These are phyloP conservation scores for Clausena lansium DNA, from an alignment of 345 rosid genomes.

Conservation along the genomic window DNA sequence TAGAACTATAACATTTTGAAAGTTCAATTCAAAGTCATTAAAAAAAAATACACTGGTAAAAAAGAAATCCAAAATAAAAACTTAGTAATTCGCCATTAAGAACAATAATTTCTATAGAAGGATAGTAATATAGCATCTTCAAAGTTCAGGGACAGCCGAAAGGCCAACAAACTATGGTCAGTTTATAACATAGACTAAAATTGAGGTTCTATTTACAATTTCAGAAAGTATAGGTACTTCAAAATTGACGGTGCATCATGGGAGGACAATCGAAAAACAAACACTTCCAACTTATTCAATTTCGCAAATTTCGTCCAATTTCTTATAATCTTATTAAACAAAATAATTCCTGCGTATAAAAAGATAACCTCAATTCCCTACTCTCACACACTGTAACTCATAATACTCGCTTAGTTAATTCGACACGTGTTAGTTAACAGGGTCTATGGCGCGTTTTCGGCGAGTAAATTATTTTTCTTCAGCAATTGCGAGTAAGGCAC, in stretches of 20 bases:
- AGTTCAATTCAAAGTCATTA: no score
- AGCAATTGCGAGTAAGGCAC: neutral
- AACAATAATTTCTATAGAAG: no score
- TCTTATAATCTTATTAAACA: neutral
- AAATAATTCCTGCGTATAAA: no score
- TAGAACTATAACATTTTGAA: no score
- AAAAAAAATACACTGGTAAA: no score
- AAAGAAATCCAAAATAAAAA: no score
- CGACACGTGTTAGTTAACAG: neutral
- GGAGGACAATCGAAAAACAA: neutral
- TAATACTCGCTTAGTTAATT: neutral
- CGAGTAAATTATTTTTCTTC: neutral
- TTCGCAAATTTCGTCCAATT: neutral
- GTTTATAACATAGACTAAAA: neutral
- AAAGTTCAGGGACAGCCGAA: no score
- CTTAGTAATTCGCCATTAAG: no score
- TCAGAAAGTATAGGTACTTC: neutral
- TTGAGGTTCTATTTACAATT: neutral
- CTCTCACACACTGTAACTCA: neutral
- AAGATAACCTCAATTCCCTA: neutral
- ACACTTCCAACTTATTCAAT: neutral
- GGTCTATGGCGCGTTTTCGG: neutral
- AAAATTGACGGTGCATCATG: constrained; percentile 5
- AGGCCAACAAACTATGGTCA: neutral
- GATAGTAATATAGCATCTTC: no score